A percentile compares a stretch with the other conserved stretches of the same genome.
Conservation (phyloP, 2,329 filamentous ascomycete genomes). For the Pyrenophora graminea region DNA sequence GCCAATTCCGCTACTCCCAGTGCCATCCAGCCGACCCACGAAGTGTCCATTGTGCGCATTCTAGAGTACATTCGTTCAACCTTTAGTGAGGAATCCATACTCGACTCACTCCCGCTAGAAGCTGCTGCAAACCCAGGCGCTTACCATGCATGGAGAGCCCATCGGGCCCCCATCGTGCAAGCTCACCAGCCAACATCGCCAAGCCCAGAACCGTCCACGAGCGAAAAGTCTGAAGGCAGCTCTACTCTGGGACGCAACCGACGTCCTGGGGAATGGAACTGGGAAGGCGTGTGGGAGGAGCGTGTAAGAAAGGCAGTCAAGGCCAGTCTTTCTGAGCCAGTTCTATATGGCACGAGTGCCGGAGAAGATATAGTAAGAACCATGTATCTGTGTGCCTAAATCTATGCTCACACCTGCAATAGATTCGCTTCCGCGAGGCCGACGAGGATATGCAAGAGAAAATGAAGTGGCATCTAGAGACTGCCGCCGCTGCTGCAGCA, state of each 20-base stretch:
- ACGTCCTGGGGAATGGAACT: slow-evolving; percentile 87
- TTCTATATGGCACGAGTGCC: slow-evolving; percentile 70
- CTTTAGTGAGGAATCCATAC: slow-evolving; percentile 75
- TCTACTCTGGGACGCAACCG: slow-evolving; percentile 54
- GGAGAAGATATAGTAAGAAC: slow-evolving; percentile 71
- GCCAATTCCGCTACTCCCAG: slow-evolving; percentile 10
- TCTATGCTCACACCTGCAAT: slow-evolving; percentile 7
- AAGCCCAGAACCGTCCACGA: slow-evolving; percentile 29
- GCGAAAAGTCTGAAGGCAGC: slow-evolving; percentile 22
- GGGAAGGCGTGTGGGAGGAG: slow-evolving; percentile 96
- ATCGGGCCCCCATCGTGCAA: slow-evolving; percentile 57
- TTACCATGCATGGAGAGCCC: slow-evolving; percentile 88
- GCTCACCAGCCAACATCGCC: slow-evolving; percentile 24
- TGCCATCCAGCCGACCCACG: slow-evolving; percentile 10
- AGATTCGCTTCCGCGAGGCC: slow-evolving; percentile 47
- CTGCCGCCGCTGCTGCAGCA: slow-evolving; percentile 21
- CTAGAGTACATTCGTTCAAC: slow-evolving; percentile 80
- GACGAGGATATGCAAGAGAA: slow-evolving; percentile 40
- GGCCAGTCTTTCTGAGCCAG: slow-evolving; percentile 75
- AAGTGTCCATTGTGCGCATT: slow-evolving; percentile 57
- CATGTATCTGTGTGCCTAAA: too few relatives aligned
- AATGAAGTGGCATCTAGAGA: slow-evolving; percentile 38
- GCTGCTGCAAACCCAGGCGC: slow-evolving; percentile 88
- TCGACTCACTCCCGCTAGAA: slow-evolving; percentile 79
- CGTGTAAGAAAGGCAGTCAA: slow-evolving; percentile 79